A percentile compares a stretch with the other conserved stretches of the same genome.
phyloP scores from a whole-genome alignment of 1,284 basidiomycete genomes.

The Ustilago tritici region DNA sequence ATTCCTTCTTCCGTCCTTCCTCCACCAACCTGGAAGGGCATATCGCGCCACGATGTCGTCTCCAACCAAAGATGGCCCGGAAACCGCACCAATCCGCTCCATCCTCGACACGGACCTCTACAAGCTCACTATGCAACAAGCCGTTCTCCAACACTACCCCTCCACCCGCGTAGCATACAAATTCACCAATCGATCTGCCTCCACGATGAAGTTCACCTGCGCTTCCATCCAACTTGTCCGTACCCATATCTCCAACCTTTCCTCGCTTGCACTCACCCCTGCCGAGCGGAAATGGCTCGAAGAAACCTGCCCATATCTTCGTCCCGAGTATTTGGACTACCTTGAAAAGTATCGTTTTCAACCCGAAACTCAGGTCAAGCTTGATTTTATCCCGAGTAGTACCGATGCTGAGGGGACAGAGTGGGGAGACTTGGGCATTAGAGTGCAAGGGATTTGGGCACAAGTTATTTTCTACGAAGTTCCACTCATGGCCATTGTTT shows the following conservation, averaged over 20 bases:
- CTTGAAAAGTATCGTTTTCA: slow-evolving; percentile 80
- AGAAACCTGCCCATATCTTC: slow-evolving; percentile 81
- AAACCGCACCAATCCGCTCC: slow-evolving; percentile 71
- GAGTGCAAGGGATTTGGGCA: slow-evolving; percentile 82
- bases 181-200: slow-evolving; percentile 84
- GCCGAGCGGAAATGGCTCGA: slow-evolving; percentile 80
- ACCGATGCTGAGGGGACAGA: slow-evolving; percentile 1
- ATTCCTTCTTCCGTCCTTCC: background rate
- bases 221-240: slow-evolving; percentile 78
- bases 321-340: slow-evolving; percentile 80
- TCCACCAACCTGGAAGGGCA: background rate
- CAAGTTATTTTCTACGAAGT: slow-evolving; percentile 97
- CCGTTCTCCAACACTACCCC: slow-evolving; percentile 84
- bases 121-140: slow-evolving; percentile 99
- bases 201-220: slow-evolving; percentile 79
- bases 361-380: slow-evolving; percentile 80
- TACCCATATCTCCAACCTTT: slow-evolving; percentile 74
- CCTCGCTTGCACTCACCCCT: slow-evolving; percentile 75
- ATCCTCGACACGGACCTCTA: slow-evolving; percentile 95
- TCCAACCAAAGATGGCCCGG: slow-evolving; percentile 20
- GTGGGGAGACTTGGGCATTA: slow-evolving; percentile 80
- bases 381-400: slow-evolving; percentile 76
- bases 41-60: background rate
- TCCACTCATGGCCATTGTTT: slow-evolving; percentile 88
- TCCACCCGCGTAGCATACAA: slow-evolving; percentile 75